Evolutionary conservation across 2,329 filamentous ascomycete species (phyloP).

Genomic region (Calonectria henricotiae): DNA sequence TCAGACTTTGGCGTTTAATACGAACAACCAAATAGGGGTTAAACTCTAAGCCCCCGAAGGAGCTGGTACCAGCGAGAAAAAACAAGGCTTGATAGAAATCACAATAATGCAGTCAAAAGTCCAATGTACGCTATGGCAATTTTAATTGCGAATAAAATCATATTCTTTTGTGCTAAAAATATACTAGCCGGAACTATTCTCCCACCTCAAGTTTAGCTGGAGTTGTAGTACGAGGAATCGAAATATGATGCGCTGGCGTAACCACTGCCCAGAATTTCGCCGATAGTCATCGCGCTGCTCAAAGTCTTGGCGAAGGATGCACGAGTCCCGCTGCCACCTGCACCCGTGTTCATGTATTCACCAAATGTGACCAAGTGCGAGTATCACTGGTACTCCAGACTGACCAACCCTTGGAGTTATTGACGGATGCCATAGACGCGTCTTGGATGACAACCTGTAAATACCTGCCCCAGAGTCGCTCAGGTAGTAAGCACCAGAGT

Average conservation of each 20-base stretch:
- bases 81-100: no score
- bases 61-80: no score
- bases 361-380: slow-evolving; percentile 71
- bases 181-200: no score
- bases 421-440: slow-evolving; percentile 68
- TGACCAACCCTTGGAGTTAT: slow-evolving; percentile 74
- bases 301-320: slow-evolving; percentile 37
- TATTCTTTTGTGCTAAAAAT: no score
- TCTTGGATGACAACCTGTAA: slow-evolving; percentile 67
- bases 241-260: slow-evolving; percentile 9
- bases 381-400: slow-evolving; percentile 68
- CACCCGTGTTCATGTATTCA: slow-evolving; percentile 74
- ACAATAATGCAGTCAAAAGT: no score
- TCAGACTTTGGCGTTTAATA: no score
- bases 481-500: slow-evolving; percentile 63
- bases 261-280: slow-evolving; percentile 3
- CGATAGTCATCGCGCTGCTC: slow-evolving; percentile 12
- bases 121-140: no score
- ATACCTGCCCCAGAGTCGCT: slow-evolving; percentile 67
- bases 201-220: no score
- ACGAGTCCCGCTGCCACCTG: slow-evolving; percentile 67
- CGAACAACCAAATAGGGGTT: no score
- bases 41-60: no score
- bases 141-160: no score
- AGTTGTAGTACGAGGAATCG: slow-evolving; percentile 16